A percentile compares a stretch with the other conserved stretches of the same genome.
Evolutionary conservation across 306 rosid genomes (phyloP).

Genomic region (Cajanus cajan): DNA sequence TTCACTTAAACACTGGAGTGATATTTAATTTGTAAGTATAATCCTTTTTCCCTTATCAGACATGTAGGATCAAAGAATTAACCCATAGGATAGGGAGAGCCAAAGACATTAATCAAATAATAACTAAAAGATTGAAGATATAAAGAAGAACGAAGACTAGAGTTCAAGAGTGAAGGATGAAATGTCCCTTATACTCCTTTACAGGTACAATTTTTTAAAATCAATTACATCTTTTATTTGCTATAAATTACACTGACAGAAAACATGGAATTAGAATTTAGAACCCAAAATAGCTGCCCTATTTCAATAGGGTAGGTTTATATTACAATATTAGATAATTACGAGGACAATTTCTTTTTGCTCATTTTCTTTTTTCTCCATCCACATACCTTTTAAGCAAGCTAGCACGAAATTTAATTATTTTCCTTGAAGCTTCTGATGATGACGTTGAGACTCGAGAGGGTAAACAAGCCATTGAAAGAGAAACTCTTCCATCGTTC

Average conservation of each 20-base stretch:
- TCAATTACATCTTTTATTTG: background rate
- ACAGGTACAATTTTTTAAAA: no score
- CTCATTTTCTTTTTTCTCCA: background rate
- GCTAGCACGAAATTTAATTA: background rate
- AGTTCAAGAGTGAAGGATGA: no score
- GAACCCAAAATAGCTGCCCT: background rate
- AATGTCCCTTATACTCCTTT: no score
- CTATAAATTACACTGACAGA: background rate
- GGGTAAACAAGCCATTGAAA: slow-evolving; percentile 9
- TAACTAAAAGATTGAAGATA: no score
- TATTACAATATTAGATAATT: background rate
- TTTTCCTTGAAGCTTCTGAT: background rate
- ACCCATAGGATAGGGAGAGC: no score
- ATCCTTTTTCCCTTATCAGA: no score
- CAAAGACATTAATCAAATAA: no score
- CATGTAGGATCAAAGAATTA: no score
- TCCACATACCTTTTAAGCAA: slow-evolving; percentile 11
- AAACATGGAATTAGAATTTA: background rate
- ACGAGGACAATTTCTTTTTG: background rate
- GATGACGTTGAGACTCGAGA: slow-evolving; percentile 17
- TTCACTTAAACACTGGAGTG: no score
- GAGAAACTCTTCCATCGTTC: background rate
- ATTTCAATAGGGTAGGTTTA: background rate
- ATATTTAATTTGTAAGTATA: no score
- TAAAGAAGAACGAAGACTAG: no score